Evolutionary conservation across 2,329 filamentous ascomycete species (phyloP), one percentile per base, ranked within the genome.

Genomic region (Leptographium flavum): DNA sequence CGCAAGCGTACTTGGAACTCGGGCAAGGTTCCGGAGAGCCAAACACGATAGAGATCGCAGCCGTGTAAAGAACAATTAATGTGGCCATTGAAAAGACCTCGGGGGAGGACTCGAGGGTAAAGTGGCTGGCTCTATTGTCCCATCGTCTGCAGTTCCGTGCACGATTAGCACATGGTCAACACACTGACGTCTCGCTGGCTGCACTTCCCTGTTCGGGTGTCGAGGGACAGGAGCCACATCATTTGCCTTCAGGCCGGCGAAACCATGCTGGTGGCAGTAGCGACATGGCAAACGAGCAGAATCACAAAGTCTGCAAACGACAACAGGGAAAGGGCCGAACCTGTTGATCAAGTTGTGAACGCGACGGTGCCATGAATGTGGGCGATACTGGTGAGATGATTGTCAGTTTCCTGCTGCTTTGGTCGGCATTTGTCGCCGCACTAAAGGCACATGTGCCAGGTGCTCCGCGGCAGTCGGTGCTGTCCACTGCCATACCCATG

Each of bases 371-470:
- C 25, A 44, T 44, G 2, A 38, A 44, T 23, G 42, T 27, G 3
- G 42, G 42, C 17, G 42, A 44, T 39, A 44, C 39, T 23, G 42
- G 42, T 14, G 42, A 44, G 21, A 33, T 33, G 35, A 28, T 44
- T 14, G 42, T 35, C 14, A 19, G 19, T 2, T 28, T 44, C 8
- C 27, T 44, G 23, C 27, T 44, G n/a, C 25, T 44, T 7, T 35
- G 19, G 19, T 33, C 42, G 13, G 42, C 42, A 2, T 33, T 38
- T 32, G 33, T 31, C 25, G 23, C 42, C 13, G 42, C 35, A 23
- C 17, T n/a, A 33, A 30, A 17, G 4, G 14, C 17, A 41, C 21
- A 11, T 17, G 27, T 30, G 4, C 39, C 6, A 31, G 25, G n/a
- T 21, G 25, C 5, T 19, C 31, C 14, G 33, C 42, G 22, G 17